These are phyloP conservation scores for Xerocomellus amylosporus DNA, from an alignment of 768 basidiomycete species.

Conservation along the genomic window DNA sequence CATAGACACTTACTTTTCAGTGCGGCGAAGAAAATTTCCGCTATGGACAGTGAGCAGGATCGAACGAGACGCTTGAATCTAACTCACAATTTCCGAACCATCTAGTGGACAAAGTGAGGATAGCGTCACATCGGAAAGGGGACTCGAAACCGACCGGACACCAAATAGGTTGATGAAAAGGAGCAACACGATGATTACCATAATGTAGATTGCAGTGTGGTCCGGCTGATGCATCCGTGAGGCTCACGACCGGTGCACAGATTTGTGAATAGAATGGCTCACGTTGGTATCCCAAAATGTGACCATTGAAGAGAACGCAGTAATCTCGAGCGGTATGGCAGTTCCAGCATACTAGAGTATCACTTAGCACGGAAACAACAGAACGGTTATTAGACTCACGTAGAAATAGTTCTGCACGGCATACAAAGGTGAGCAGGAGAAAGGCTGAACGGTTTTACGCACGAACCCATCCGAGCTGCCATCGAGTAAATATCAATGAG, in stretches of 20 bases:
- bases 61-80: not conserved
- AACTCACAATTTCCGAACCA: slow-evolving; percentile 24
- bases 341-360: slow-evolving; percentile 26
- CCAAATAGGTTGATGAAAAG: slow-evolving; percentile 47
- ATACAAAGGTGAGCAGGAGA: not conserved
- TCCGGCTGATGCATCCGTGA: slow-evolving; percentile 25
- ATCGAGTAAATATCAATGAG: not conserved
- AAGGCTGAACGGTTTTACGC: not conserved
- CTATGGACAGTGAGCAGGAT: slow-evolving; percentile 12
- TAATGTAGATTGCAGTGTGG: slow-evolving; percentile 42
- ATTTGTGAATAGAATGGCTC: not conserved
- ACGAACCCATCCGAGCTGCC: slow-evolving; percentile 26
- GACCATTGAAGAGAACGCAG: slow-evolving; percentile 49
- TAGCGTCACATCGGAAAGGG: slow-evolving; percentile 28
- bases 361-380: not conserved
- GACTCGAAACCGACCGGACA: slow-evolving; percentile 41
- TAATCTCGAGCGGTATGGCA: slow-evolving; percentile 49
- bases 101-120: slow-evolving; percentile 29
- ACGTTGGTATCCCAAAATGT: slow-evolving; percentile 46
- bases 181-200: slow-evolving; percentile 37
- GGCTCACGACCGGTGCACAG: not conserved
- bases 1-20: slow-evolving; percentile 18
- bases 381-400: slow-evolving; percentile 13
- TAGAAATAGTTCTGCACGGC: slow-evolving; percentile 34
- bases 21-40: slow-evolving; percentile 23